Evolutionary conservation across 306 rosid genomes (phyloP).

Genomic region (Echinosophora koreensis): DNA sequence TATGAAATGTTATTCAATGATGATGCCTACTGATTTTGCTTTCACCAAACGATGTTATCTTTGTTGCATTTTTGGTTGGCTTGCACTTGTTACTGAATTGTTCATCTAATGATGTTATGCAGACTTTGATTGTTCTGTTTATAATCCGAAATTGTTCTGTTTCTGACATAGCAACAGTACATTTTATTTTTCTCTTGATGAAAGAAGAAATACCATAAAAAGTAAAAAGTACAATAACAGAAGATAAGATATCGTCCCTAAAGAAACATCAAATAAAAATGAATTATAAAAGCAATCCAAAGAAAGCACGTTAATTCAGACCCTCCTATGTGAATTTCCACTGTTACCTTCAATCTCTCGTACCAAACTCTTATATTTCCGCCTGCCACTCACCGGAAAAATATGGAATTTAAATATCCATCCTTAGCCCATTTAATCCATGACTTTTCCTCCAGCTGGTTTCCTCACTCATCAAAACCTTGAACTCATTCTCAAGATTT

Average conservation of each 20-base stretch:
- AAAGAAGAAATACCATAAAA: background rate
- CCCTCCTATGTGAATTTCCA: background rate
- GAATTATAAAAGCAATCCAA: background rate
- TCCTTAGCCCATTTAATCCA: background rate
- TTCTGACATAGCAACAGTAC: conserved; percentile 7
- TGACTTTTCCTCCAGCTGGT: background rate
- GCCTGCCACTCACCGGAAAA: background rate
- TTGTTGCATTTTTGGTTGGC: too few relatives aligned
- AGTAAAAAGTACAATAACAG: background rate
- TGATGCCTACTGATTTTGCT: too few relatives aligned
- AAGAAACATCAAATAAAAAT: background rate
- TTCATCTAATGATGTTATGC: too few relatives aligned
- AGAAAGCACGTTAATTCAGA: background rate
- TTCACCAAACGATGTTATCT: too few relatives aligned
- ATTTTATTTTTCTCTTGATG: background rate
- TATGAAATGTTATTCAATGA: too few relatives aligned
- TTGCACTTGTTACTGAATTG: too few relatives aligned
- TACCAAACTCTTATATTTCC: background rate
- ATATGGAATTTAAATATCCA: background rate
- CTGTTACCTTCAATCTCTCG: background rate
- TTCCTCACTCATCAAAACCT: background rate
- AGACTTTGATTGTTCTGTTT: background rate
- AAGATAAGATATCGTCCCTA: background rate
- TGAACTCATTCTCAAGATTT: background rate
- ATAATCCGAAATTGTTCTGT: background rate